These are phyloP conservation scores for Bryum argenteum DNA, from an alignment of 225 moss, liverwort and hornwort genomes.

Conservation along the genomic window DNA sequence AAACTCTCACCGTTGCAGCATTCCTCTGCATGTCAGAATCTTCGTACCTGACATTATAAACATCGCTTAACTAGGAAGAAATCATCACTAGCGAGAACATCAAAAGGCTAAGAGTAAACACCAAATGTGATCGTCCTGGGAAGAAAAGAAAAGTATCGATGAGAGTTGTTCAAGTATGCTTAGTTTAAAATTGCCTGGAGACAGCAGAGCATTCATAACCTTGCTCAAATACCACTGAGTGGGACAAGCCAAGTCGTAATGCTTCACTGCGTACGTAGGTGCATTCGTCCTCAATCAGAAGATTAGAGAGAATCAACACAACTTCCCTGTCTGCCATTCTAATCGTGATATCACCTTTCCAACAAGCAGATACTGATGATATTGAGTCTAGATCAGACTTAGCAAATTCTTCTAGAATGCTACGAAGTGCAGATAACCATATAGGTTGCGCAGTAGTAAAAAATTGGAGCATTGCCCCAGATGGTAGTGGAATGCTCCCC, in stretches of 20 bases:
- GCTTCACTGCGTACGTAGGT: constrained; percentile 49
- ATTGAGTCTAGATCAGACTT: constrained; percentile 31
- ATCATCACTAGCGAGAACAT: constrained; percentile 6
- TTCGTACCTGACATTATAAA: no score
- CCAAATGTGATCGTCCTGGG: not conserved
- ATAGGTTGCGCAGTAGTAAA: constrained; percentile 66
- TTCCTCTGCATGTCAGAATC: no score
- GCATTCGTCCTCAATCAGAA: constrained; percentile 71
- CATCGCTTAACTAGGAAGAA: not conserved
- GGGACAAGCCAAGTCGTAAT: constrained; percentile 61
- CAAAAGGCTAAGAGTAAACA: not conserved
- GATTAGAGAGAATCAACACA: constrained; percentile 60
- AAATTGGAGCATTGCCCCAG: constrained; percentile 71
- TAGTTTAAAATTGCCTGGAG: constrained; percentile 39
- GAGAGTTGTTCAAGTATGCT: not conserved
- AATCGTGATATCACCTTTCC: constrained; percentile 60
- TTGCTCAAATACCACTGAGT: constrained; percentile 42
- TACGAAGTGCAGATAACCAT: constrained; percentile 70
- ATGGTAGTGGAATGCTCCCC: constrained; percentile 72
- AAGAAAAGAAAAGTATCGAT: not conserved
- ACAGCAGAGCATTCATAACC: constrained; percentile 50
- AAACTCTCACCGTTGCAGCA: no score
- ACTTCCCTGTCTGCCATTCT: constrained; percentile 44
- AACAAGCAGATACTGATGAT: constrained; percentile 20
- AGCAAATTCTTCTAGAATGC: constrained; percentile 67